These are phyloP conservation scores for Euphorbia peplus DNA, from an alignment of 345 rosid species.

Conservation along the genomic window DNA sequence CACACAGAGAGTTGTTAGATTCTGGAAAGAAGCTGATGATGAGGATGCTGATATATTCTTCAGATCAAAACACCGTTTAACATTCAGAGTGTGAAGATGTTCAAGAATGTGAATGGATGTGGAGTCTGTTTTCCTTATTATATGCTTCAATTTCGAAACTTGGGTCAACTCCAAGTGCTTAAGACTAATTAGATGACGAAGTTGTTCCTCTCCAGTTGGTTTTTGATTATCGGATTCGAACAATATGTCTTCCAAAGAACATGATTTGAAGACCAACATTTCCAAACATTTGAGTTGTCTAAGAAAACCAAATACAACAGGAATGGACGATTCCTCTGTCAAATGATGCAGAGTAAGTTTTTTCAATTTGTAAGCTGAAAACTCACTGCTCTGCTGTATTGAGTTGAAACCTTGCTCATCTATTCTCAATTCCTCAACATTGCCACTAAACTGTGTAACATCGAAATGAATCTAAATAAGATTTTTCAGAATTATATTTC, in stretches of 20 bases:
- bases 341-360: background rate
- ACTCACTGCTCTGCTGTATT: background rate
- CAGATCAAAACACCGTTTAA: background rate
- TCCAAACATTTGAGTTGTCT: constrained; percentile 13
- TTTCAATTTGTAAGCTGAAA: background rate
- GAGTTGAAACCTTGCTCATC: background rate
- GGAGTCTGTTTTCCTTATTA: background rate
- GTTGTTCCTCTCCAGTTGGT: too few relatives aligned
- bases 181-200: background rate
- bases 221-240: background rate
- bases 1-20: constrained; percentile 5
- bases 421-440: background rate
- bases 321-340: background rate
- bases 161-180: accelerated
- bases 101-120: background rate
- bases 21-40: constrained; percentile 10
- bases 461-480: background rate
- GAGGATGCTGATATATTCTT: constrained; percentile 10
- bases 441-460: background rate
- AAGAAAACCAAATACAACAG: background rate
- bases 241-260: constrained; percentile 16
- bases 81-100: constrained; percentile 4
- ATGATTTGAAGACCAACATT: background rate
- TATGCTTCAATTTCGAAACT: background rate
- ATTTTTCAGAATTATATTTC: background rate